These are phyloP conservation scores for Diaporthe caulivora DNA, from an alignment of 2,329 filamentous ascomycete genomes.

Conservation along the genomic window DNA sequence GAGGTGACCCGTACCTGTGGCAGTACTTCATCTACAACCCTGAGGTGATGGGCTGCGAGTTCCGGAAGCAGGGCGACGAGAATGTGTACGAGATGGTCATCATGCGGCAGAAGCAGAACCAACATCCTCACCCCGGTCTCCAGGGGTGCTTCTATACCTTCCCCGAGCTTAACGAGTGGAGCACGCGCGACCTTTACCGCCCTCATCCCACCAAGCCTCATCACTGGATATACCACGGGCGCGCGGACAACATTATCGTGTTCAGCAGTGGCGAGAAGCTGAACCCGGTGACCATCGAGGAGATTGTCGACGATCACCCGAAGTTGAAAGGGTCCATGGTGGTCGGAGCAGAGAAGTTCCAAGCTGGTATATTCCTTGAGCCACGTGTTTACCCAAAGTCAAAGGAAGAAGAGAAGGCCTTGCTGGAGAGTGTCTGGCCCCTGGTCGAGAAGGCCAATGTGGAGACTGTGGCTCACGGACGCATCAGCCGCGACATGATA, in stretches of 20 bases:
- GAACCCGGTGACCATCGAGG: conserved; percentile 61
- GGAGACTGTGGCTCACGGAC: conserved; percentile 59
- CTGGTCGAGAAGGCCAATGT: conserved; percentile 57
- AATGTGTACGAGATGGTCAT: conserved; percentile 55
- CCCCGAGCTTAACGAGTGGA: conserved; percentile 54
- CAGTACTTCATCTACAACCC: conserved; percentile 58
- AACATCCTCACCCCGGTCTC: conserved; percentile 51
- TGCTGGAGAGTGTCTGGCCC: conserved; percentile 60
- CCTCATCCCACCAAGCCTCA: conserved; percentile 53
- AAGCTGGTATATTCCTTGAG: conserved; percentile 62
- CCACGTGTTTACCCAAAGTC: conserved; percentile 48
- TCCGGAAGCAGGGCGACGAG: conserved; percentile 50
- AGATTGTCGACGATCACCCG: conserved; percentile 53
- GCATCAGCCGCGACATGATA: conserved; percentile 56
- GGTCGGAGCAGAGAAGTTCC: conserved; percentile 59
- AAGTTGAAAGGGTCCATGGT: conserved; percentile 57
- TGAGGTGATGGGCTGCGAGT: conserved; percentile 56
- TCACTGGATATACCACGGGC: conserved; percentile 51
- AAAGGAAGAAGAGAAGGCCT: conserved; percentile 44
- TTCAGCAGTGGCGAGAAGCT: conserved; percentile 65
- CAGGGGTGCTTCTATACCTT: conserved; percentile 57
- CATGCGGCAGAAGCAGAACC: conserved; percentile 53
- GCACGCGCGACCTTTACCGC: conserved; percentile 58
- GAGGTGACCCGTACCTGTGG: conserved; percentile 52
- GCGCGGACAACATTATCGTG: conserved; percentile 62